Percentiles rank a stretch among this genome's conserved stretches.
Evolutionary conservation across 495 filamentous ascomycete species (phyloP).

Genomic region (Penicillium verhagenii): DNA sequence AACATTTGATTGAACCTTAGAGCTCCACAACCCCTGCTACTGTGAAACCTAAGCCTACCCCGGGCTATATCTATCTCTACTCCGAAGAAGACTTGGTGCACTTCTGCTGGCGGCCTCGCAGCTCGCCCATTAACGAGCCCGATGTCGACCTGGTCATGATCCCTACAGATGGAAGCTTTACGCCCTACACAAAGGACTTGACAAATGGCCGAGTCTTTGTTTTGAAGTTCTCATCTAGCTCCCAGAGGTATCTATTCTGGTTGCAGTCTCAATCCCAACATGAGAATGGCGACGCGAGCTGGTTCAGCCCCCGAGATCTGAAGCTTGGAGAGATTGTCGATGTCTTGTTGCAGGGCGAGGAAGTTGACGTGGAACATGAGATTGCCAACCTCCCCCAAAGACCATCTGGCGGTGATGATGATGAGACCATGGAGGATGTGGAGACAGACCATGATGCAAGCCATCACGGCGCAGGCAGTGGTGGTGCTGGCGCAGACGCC

Average conservation of each 20-base stretch:
- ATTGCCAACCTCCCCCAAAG: conserved; percentile 60
- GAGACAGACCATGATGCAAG: conserved; percentile 57
- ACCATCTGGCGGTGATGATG: conserved; percentile 56
- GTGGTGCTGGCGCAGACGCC: conserved; percentile 80
- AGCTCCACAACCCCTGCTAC: conserved; percentile 59
- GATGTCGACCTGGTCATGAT: conserved; percentile 87
- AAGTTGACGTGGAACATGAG: conserved; percentile 80
- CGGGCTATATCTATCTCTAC: conserved; percentile 93
- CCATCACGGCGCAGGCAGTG: conserved; percentile 60
- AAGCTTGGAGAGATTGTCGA: conserved; percentile 85
- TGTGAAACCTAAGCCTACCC: conserved; percentile 64
- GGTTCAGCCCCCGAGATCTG: conserved; percentile 76
- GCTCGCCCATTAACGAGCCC: conserved; percentile 60
- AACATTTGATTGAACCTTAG: conserved; percentile 33
- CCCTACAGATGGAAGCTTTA: conserved; percentile 82
- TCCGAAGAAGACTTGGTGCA: conserved; percentile 91
- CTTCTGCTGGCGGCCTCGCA: conserved; percentile 89
- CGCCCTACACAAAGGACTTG: conserved; percentile 67
- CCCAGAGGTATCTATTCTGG: conserved; percentile 91
- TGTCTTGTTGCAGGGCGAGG: conserved; percentile 77
- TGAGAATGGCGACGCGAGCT: conserved; percentile 65
- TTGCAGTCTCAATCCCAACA: conserved; percentile 86
- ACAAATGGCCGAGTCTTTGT: conserved; percentile 91
- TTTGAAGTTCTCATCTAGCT: conserved; percentile 92
- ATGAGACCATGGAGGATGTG: conserved; percentile 83